Conservation (phyloP, 805 yeast species). For the Candida argentea region DNA sequence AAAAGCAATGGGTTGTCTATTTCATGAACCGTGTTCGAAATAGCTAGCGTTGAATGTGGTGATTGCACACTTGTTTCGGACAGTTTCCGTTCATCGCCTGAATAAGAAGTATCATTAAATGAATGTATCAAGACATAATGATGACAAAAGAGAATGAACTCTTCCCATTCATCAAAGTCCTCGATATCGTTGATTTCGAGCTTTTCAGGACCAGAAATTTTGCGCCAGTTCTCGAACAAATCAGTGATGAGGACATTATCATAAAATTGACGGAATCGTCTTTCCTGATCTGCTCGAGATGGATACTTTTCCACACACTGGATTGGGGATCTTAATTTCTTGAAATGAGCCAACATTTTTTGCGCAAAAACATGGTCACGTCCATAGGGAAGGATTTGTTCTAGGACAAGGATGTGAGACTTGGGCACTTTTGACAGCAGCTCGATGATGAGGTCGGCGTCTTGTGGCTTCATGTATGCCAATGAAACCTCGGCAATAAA, state of each 20-base stretch:
- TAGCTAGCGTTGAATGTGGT: not conserved
- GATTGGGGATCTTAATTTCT: constrained; percentile 55
- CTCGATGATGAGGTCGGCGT: constrained; percentile 52
- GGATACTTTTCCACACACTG: constrained; percentile 55
- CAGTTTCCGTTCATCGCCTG: not conserved
- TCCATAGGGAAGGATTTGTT: constrained; percentile 64
- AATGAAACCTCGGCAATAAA: constrained; percentile 78
- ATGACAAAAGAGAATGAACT: constrained; percentile 63
- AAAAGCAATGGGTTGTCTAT: constrained; percentile 7
- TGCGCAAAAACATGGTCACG: constrained; percentile 55
- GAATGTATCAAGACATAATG: constrained; percentile 67
- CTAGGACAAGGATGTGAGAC: constrained; percentile 56
- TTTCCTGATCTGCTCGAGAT: constrained; percentile 35
- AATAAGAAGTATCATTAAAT: constrained; percentile 23
- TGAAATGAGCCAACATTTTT: constrained; percentile 67
- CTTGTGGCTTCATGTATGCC: constrained; percentile 64
- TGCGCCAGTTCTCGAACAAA: constrained; percentile 49
- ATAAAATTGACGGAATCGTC: constrained; percentile 44
- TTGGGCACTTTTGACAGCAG: constrained; percentile 36
- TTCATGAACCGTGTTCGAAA: too few relatives aligned
- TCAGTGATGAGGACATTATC: constrained; percentile 40
- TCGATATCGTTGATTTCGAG: constrained; percentile 40
- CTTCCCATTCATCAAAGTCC: constrained; percentile 79
- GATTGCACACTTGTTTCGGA: not conserved
- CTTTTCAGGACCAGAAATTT: constrained; percentile 30